These are phyloP conservation scores for Fraxinus cuspidata DNA, from an alignment of 257 asterid genomes.

Conservation along the genomic window DNA sequence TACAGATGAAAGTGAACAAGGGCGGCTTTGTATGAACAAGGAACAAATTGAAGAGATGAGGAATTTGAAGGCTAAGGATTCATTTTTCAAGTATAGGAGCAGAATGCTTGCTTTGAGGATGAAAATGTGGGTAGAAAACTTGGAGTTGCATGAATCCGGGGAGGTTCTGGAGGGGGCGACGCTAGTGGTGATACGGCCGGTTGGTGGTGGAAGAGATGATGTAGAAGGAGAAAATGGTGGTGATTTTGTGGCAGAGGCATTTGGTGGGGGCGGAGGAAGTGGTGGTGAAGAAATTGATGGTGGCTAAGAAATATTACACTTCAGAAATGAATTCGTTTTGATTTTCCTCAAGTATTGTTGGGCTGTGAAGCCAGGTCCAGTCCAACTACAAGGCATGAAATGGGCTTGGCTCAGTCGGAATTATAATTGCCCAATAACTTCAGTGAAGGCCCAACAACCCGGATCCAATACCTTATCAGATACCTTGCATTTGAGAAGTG, in stretches of 20 bases:
- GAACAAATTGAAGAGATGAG: slow-evolving; percentile 53
- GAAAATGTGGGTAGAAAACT: slow-evolving; percentile 74
- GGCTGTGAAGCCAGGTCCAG: not conserved
- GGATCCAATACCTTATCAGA: too few species aligned
- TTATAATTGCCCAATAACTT: too few species aligned
- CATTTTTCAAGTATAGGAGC: slow-evolving; percentile 31
- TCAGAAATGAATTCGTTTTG: slow-evolving; percentile 75
- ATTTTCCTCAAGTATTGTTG: not conserved
- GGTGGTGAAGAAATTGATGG: slow-evolving; percentile 42
- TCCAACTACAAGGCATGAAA: too few species aligned
- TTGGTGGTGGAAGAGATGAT: slow-evolving; percentile 26
- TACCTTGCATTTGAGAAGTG: too few species aligned
- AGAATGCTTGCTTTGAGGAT: slow-evolving; percentile 64
- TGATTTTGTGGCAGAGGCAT: slow-evolving; percentile 45
- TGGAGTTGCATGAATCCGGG: slow-evolving; percentile 49
- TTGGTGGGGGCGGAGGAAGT: slow-evolving; percentile 39
- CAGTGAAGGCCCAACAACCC: too few species aligned
- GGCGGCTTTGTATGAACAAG: slow-evolving; percentile 51
- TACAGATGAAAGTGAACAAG: slow-evolving; percentile 58
- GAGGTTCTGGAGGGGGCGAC: slow-evolving; percentile 74
- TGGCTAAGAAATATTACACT: slow-evolving; percentile 52
- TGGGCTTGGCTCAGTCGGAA: too few species aligned
- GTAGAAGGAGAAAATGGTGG: slow-evolving; percentile 29
- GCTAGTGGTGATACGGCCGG: slow-evolving; percentile 59
- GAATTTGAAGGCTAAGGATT: slow-evolving; percentile 16